Evolutionary conservation across 768 basidiomycete genomes (phyloP).

Genomic region (Boletus bicolor): DNA sequence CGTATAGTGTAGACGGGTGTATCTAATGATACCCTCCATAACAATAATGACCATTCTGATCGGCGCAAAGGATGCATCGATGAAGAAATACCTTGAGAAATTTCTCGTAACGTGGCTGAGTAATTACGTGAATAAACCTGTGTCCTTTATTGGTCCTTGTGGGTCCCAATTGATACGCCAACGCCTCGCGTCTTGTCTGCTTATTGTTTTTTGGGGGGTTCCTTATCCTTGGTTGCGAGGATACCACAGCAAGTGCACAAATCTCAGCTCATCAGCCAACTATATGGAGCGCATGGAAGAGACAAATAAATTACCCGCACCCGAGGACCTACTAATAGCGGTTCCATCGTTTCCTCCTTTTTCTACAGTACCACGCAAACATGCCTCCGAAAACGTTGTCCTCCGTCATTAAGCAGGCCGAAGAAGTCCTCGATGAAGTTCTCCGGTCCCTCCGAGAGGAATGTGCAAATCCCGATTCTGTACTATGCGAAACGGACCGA

Average conservation of each 20-base stretch:
- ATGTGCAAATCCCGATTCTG: background rate
- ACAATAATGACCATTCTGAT: too few species aligned
- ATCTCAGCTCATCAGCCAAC: background rate
- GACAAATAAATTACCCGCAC: conserved; percentile 13
- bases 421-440: background rate
- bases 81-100: background rate
- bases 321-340: too few species aligned
- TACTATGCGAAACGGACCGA: conserved; percentile 6
- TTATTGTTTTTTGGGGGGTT: conserved; percentile 10
- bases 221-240: conserved; percentile 18
- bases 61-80: background rate
- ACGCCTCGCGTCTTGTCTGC: background rate
- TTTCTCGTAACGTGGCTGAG: background rate
- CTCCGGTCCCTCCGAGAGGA: background rate
- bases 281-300: background rate
- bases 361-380: background rate
- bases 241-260: conserved; percentile 3
- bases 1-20: too few species aligned
- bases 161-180: conserved; percentile 10
- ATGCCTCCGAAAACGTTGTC: conserved; percentile 4
- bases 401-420: background rate
- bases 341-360: background rate
- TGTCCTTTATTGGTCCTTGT: conserved; percentile 10
- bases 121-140: background rate
- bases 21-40: too few species aligned